phyloP scores from a whole-genome alignment of 2,329 filamentous ascomycete species.

The Arthrobotrys megalospora region DNA sequence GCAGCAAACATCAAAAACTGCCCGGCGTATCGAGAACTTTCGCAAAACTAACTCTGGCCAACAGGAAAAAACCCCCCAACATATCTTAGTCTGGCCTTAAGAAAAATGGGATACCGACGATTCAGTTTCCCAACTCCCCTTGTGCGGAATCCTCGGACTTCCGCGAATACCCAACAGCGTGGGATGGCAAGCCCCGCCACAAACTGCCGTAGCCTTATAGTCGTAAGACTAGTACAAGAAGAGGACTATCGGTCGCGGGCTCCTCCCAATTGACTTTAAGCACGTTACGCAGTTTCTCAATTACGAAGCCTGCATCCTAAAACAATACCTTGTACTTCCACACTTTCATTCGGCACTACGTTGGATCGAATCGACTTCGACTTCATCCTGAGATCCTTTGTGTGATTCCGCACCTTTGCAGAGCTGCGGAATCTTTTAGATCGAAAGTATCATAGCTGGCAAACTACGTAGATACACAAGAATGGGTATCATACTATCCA shows the following conservation, averaged over 20 bases:
- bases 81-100: neutral
- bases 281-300: neutral
- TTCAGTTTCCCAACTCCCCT: neutral
- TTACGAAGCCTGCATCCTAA: neutral
- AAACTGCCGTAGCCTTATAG: neutral
- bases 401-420: neutral
- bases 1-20: slow-evolving; percentile 1
- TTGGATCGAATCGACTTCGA: neutral
- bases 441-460: neutral
- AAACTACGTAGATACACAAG: neutral
- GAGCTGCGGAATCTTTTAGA: neutral
- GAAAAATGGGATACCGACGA: neutral
- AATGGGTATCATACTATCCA: slow-evolving; percentile 53
- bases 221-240: neutral
- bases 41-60: neutral
- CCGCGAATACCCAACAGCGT: neutral
- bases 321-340: slow-evolving; percentile 6
- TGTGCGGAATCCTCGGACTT: neutral
- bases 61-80: neutral
- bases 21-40: slow-evolving; percentile 5
- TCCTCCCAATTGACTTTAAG: neutral
- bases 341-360: neutral
- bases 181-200: neutral
- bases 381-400: neutral
- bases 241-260: neutral